These are phyloP conservation scores for Haplosporangium sp. DNA, from an alignment of 371 early-diverging fungal genomes.

Conservation along the genomic window DNA sequence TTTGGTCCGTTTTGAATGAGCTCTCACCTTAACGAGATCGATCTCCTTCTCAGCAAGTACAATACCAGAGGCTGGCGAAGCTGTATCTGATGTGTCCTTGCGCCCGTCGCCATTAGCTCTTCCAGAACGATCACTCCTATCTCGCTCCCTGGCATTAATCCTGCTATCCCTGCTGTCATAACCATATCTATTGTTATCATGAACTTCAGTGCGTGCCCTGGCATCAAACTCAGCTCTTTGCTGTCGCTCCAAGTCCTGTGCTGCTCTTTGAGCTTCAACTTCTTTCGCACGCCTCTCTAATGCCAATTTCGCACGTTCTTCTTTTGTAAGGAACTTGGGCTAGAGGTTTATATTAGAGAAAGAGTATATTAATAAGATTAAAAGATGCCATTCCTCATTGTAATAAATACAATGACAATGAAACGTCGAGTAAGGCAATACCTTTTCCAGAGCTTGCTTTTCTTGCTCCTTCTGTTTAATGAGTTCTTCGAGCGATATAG, in stretches of 20 bases:
- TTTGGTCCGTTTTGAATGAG: not conserved
- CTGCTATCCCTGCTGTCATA: constrained; percentile 47
- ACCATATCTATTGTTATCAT: constrained; percentile 49
- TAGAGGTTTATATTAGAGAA: constrained; percentile 34
- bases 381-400: not conserved
- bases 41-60: constrained; percentile 58
- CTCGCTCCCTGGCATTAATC: constrained; percentile 31
- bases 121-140: constrained; percentile 32
- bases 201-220: constrained; percentile 63
- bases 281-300: constrained; percentile 85
- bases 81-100: constrained; percentile 27
- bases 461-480: constrained; percentile 74
- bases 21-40: constrained; percentile 56
- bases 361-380: not conserved
- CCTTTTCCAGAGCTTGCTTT: constrained; percentile 55
- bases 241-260: constrained; percentile 74
- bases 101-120: constrained; percentile 38
- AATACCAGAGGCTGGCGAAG: constrained; percentile 31
- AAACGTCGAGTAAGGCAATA: not conserved
- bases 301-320: constrained; percentile 90
- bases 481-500: constrained; percentile 83
- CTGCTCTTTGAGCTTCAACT: constrained; percentile 76
- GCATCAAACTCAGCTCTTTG: constrained; percentile 67
- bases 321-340: constrained; percentile 93
- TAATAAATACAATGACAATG: not conserved